A percentile compares a stretch with the other conserved stretches of the same genome.
phyloP scores from a whole-genome alignment of 2,329 filamentous ascomycete genomes.

The Ascochyta fabae region DNA sequence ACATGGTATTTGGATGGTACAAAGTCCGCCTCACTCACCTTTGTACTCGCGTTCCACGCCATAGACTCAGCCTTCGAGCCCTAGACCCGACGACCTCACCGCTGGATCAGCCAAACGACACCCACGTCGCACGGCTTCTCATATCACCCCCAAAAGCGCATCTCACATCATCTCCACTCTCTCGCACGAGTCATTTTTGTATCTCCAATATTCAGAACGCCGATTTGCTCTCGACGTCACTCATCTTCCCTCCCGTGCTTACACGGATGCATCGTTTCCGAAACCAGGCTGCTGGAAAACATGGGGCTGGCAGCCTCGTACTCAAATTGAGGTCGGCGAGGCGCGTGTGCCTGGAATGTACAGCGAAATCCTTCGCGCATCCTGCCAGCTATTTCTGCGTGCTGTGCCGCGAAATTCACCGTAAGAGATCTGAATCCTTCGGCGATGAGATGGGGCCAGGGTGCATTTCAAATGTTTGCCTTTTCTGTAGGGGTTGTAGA shows the following conservation, averaged over 20 bases:
- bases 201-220: conserved; percentile 12
- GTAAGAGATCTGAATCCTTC: not conserved
- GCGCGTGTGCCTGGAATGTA: conserved; percentile 6
- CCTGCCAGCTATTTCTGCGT: conserved; percentile 10
- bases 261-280: conserved; percentile 8
- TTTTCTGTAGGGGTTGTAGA: not conserved
- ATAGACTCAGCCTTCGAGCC: conserved; percentile 7
- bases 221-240: conserved; percentile 9
- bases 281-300: conserved; percentile 3
- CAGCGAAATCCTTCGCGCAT: conserved; percentile 7
- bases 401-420: not conserved
- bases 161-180: conserved; percentile 16
- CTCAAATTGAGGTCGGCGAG: conserved; percentile 13
- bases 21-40: not conserved
- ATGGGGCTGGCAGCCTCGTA: conserved; percentile 7
- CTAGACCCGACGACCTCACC: conserved; percentile 12
- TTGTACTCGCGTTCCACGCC: conserved; percentile 11
- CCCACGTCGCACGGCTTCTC: conserved; percentile 6
- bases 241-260: not conserved
- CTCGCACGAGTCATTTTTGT: conserved; percentile 13
- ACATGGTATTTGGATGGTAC: not conserved
- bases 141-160: conserved; percentile 5
- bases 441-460: conserved; percentile 9
- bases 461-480: conserved; percentile 7
- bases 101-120: conserved; percentile 14